phyloP scores from a whole-genome alignment of 306 rosid species.

The Casuarina equisetifolia region DNA sequence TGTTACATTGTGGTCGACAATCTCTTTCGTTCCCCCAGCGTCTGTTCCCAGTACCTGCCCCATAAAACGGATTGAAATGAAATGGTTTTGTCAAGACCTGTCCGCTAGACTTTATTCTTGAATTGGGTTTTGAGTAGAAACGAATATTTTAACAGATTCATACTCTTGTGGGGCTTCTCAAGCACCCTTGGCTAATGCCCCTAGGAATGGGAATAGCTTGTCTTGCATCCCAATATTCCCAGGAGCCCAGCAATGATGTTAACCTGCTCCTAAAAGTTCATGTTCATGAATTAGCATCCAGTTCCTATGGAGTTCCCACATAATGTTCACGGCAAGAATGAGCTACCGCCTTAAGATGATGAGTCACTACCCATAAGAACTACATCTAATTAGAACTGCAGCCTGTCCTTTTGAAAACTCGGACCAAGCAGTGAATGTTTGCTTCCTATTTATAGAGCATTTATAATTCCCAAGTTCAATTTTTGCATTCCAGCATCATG shows the following conservation, averaged over 20 bases:
- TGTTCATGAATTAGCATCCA: not conserved
- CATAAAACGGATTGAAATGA: slow-evolving; percentile 21
- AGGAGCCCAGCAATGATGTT: not conserved
- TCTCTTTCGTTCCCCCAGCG: slow-evolving; percentile 84
- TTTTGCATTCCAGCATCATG: too few relatives aligned
- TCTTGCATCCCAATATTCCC: not conserved
- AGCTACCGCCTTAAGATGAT: not conserved
- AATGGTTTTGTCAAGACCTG: not conserved
- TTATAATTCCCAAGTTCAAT: too few relatives aligned
- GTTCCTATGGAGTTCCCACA: not conserved
- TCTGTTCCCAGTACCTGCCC: slow-evolving; percentile 87
- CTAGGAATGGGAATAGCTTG: not conserved
- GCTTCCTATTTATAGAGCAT: not conserved
- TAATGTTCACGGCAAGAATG: not conserved
- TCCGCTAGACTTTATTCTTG: not conserved
- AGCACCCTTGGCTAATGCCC: not conserved
- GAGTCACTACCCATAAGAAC: not conserved
- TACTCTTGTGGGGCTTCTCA: not conserved
- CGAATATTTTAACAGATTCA: too few relatives aligned
- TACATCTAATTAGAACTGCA: not conserved
- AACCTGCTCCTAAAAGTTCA: not conserved
- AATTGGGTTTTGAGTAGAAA: too few relatives aligned
- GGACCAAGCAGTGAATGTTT: not conserved
- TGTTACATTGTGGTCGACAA: slow-evolving; percentile 77
- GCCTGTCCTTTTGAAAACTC: not conserved